Conservation (phyloP, 805 yeast species). For the Teunomyces tritomae region DNA sequence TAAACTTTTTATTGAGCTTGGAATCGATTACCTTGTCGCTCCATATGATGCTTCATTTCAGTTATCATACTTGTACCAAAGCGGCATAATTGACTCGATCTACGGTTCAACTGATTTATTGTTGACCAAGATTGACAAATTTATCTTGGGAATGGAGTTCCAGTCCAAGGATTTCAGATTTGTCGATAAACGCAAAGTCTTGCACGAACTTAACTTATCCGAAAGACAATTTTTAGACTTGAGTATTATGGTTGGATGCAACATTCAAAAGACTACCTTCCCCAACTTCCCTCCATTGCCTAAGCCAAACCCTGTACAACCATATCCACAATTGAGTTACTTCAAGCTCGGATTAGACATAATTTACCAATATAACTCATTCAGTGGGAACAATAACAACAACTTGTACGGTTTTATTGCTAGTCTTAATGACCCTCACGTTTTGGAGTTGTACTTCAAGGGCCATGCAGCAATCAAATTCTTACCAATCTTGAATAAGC, state of each 20-base stretch:
- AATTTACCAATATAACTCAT: slow-evolving; percentile 31
- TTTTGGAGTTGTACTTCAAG: slow-evolving; percentile 54
- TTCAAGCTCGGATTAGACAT: slow-evolving; percentile 41
- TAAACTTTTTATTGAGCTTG: slow-evolving; percentile 51
- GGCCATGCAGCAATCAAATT: slow-evolving; percentile 68
- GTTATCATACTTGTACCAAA: slow-evolving; percentile 63
- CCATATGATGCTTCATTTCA: slow-evolving; percentile 84
- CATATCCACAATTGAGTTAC: slow-evolving; percentile 39
- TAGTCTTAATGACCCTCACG: slow-evolving; percentile 42
- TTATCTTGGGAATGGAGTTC: slow-evolving; percentile 71
- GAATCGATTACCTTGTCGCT: slow-evolving; percentile 67
- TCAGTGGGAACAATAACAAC: slow-evolving; percentile 20
- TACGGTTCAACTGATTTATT: slow-evolving; percentile 83
- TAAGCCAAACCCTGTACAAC: slow-evolving; percentile 38
- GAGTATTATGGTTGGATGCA: slow-evolving; percentile 75
- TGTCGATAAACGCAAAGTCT: slow-evolving; percentile 55
- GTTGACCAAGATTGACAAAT: slow-evolving; percentile 61
- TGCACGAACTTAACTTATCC: slow-evolving; percentile 58
- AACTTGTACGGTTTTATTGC: slow-evolving; percentile 47
- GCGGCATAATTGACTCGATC: slow-evolving; percentile 63
- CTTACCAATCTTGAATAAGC: slow-evolving; percentile 68
- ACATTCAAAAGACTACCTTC: slow-evolving; percentile 64
- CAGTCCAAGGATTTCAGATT: slow-evolving; percentile 63
- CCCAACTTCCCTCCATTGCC: slow-evolving; percentile 48
- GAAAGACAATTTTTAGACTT: slow-evolving; percentile 72